Conservation (phyloP, 164 flowering plant species). For the Taxillus chinensis region DNA sequence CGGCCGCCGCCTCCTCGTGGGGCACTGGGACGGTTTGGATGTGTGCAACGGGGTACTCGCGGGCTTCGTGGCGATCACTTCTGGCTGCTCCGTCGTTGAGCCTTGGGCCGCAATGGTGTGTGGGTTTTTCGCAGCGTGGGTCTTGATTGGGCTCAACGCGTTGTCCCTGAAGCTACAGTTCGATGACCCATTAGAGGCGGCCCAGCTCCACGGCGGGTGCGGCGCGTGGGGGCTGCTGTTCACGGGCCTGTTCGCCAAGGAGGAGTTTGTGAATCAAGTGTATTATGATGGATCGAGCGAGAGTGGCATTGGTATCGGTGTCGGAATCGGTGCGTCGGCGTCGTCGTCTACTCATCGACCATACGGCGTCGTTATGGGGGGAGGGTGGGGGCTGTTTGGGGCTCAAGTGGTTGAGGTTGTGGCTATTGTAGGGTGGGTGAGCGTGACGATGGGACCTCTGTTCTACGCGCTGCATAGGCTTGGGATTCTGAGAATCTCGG, state of each 20-base stretch:
- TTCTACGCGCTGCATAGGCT: slow-evolving; percentile 47
- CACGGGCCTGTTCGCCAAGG: slow-evolving; percentile 57
- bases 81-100: slow-evolving; percentile 64
- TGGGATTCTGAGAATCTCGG: slow-evolving; percentile 36
- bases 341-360: slow-evolving; percentile 22
- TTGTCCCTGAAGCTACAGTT: slow-evolving; percentile 35
- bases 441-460: slow-evolving; percentile 67
- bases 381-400: slow-evolving; percentile 58
- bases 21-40: slow-evolving; percentile 61
- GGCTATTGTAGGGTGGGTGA: slow-evolving; percentile 56
- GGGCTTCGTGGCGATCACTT: slow-evolving; percentile 54
- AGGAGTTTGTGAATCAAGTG: slow-evolving; percentile 38
- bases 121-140: slow-evolving; percentile 51
- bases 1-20: slow-evolving; percentile 39
- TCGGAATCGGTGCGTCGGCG: slow-evolving; percentile 5
- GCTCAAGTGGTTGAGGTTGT: slow-evolving; percentile 47
- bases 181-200: slow-evolving; percentile 68
- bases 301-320: too few species aligned
- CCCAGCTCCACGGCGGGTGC: slow-evolving; percentile 73
- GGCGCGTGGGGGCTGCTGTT: slow-evolving; percentile 73
- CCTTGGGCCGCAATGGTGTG: slow-evolving; percentile 75
- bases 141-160: slow-evolving; percentile 51
- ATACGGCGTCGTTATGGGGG: slow-evolving; percentile 62
- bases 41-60: slow-evolving; percentile 57
- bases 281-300: slow-evolving; percentile 23